A percentile compares a stretch with the other conserved stretches of the same genome.
Evolutionary conservation across 768 basidiomycete genomes (phyloP).

Genomic region (Mycena haematopus): DNA sequence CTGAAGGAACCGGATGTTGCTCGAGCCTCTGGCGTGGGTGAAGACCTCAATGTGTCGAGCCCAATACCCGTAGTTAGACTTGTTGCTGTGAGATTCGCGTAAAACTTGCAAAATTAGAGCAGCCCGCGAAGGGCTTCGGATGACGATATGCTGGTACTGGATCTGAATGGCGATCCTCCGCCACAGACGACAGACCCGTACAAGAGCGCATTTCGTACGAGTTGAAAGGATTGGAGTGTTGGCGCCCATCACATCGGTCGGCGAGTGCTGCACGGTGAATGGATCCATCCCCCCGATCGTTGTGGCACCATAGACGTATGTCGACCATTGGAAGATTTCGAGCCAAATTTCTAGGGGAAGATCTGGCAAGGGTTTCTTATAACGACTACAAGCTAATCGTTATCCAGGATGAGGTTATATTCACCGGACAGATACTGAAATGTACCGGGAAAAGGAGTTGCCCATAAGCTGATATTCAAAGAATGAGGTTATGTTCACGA

Average conservation of each 20-base stretch:
- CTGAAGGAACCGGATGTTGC: conserved; percentile 46
- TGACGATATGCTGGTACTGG: conserved; percentile 52
- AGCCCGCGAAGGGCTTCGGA: conserved; percentile 53
- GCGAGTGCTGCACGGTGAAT: conserved; percentile 47
- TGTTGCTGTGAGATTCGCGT: conserved; percentile 21
- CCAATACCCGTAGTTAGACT: conserved; percentile 48
- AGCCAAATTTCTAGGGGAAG: conserved; percentile 60
- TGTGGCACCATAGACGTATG: conserved; percentile 51
- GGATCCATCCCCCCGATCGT: conserved; percentile 55
- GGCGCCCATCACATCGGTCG: conserved; percentile 51
- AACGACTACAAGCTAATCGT: conserved; percentile 4
- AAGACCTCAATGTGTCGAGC: conserved; percentile 55
- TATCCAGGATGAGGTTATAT: conserved; percentile 2
- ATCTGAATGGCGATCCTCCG: conserved; percentile 48
- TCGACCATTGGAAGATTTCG: conserved; percentile 63
- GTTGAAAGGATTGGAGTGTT: conserved; percentile 55
- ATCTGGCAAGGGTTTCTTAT: conserved; percentile 36
- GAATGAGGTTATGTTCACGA: conserved; percentile 2
- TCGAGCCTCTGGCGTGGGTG: conserved; percentile 50
- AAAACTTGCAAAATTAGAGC: conserved; percentile 45
- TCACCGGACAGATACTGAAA: background rate
- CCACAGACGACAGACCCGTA: conserved; percentile 57
- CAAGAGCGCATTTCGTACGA: conserved; percentile 56
- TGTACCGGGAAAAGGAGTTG: background rate
- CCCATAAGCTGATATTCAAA: conserved; percentile 3